Base-by-base conservation (phyloP, 2,329 filamentous ascomycete genomes). In the Trichocomaceae sp. region DNA sequence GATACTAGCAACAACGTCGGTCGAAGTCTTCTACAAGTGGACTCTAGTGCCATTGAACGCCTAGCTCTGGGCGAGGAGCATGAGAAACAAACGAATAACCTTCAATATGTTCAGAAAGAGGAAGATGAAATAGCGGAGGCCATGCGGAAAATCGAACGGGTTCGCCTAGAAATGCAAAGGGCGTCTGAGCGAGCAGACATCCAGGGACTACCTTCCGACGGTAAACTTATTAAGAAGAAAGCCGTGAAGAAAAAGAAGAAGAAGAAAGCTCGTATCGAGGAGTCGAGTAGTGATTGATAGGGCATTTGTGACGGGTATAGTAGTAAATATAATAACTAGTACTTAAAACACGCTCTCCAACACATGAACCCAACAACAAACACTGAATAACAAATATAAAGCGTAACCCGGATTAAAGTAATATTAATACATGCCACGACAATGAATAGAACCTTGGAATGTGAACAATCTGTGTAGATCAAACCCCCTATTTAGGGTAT, bases 41-140 rank as follows among this genome's bases (percentile, higher is more conserved):
- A 96, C 71, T 95, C 90, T 35, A 92, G 88, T 60, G 86, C 85
- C 42, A 82, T 99, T 2, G 83, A 84, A 1, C 75, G 82, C 2
- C 80, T 96, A 44, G 86, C 82, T 45, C 79, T 96, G 1, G 83
- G 86, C 48, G 82, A 71, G 48, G 61, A 63, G 15, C 66, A 66
- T 9, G 45, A 55, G 19, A 49, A 50, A 44, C 50, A 56, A 52
- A 57, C 17, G 53, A 39, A 50, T 35, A 33, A 60, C 47, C 64
- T 69, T 47, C 75, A 80, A 47, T 82, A 87, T 55, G 78, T 79
- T 51, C 82, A 85, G 60, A 81, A 86, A 66, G 82, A 81, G 15
- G 90, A 95, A 65, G 90, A 96, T 57, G 91, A 96, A 72, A 95
- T 96, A 89, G 84, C 83, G 45, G 84, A 83, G 64, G 93, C 92